Evolutionary conservation across 345 rosid genomes (phyloP).

Genomic region (Syzygium oleosum): DNA sequence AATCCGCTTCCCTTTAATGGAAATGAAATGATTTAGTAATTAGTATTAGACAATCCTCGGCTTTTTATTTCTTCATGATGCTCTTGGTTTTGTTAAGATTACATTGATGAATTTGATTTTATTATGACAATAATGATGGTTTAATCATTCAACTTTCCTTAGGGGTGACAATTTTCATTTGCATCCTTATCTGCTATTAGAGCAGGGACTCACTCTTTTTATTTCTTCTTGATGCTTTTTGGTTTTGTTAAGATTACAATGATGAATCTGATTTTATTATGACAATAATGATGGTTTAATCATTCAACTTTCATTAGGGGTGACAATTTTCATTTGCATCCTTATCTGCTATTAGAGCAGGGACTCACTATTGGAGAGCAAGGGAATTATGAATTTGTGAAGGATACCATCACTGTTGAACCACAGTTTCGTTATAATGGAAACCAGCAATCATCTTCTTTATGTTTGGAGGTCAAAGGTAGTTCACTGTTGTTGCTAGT

Average conservation of each 20-base stretch:
- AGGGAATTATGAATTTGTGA: conserved; percentile 15
- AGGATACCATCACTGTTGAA: conserved; percentile 2
- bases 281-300: neutral
- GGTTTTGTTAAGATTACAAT: neutral
- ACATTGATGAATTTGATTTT: neutral
- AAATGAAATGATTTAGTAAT: neutral
- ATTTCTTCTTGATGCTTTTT: neutral
- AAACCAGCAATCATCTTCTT: neutral
- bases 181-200: conserved; percentile 29
- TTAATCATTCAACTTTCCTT: neutral
- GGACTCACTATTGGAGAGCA: conserved; percentile 16
- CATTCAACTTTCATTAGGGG: neutral
- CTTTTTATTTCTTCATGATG: neutral
- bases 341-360: conserved; percentile 36
- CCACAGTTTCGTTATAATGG: neutral
- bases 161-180: conserved; percentile 1
- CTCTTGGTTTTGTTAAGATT: neutral
- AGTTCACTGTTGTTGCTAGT: neutral
- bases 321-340: conserved; percentile 6
- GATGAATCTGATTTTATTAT: neutral
- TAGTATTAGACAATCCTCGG: neutral
- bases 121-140: neutral
- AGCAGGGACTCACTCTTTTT: conserved; percentile 15
- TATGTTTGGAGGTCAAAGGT: neutral
- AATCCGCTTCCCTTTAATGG: neutral